Percentiles rank a stretch among this genome's conserved stretches.
Evolutionary conservation across 345 rosid genomes (phyloP).

Genomic region (Syzygium jambos): DNA sequence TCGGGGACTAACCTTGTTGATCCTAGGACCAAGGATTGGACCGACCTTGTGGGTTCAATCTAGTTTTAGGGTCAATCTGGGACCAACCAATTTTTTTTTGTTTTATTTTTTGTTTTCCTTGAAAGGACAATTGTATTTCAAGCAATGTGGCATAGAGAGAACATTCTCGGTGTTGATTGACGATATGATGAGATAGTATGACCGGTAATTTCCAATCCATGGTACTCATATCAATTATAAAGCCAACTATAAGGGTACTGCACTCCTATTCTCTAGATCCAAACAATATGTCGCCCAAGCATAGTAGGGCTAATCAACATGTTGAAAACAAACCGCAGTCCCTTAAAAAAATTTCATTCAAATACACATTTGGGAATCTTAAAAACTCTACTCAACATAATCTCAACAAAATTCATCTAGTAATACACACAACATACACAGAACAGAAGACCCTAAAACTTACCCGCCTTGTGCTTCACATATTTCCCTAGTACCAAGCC

Average conservation of each 20-base stretch:
- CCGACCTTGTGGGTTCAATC: too few relatives aligned
- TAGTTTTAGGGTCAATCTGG: too few relatives aligned
- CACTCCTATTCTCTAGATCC: background rate
- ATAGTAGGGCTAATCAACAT: background rate
- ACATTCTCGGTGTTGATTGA: background rate
- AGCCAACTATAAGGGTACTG: background rate
- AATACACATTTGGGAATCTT: background rate
- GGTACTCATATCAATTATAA: background rate
- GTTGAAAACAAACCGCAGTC: background rate
- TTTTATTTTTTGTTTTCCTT: background rate
- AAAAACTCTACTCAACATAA: background rate
- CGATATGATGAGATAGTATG: accelerated
- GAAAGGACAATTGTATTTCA: background rate
- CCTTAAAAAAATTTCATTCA: background rate
- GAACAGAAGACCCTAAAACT: background rate
- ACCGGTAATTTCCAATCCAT: background rate
- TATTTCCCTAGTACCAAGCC: background rate
- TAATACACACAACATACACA: background rate
- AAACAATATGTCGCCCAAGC: background rate
- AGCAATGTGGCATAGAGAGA: background rate
- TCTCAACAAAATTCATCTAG: background rate
- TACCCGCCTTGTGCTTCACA: background rate
- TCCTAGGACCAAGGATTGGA: background rate
- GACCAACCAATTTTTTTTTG: too few relatives aligned
- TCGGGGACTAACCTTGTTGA: background rate